phyloP scores from a whole-genome alignment of 768 basidiomycete species.

The Scleroderma citrinum region DNA sequence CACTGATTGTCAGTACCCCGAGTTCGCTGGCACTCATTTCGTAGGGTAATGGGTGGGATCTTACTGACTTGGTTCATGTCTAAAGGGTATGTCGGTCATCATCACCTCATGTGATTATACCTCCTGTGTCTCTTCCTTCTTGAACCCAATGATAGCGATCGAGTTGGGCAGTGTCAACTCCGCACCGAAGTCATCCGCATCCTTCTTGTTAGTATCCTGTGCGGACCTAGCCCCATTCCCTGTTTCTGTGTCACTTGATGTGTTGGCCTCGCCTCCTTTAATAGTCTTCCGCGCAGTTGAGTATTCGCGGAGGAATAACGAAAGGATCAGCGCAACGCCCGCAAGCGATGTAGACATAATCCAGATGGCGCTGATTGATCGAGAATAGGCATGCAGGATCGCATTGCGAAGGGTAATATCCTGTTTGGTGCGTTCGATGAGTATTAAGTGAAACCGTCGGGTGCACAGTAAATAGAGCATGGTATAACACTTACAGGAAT shows the following conservation, averaged over 20 bases:
- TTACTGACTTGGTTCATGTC: too few species aligned
- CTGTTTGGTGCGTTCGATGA: constrained; percentile 26
- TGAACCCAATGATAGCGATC: neutral
- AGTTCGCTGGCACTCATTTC: too few species aligned
- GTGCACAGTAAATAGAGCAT: too few species aligned
- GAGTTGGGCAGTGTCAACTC: neutral
- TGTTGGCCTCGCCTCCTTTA: constrained; percentile 22
- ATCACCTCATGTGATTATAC: neutral
- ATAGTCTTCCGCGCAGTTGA: constrained; percentile 48
- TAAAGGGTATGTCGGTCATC: too few species aligned
- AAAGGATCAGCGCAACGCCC: constrained; percentile 44
- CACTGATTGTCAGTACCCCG: too few species aligned
- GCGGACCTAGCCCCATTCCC: neutral
- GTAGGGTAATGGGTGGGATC: too few species aligned
- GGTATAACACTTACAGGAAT: constrained; percentile 8
- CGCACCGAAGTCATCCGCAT: neutral
- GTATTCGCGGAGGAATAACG: constrained; percentile 54
- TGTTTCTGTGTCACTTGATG: constrained; percentile 27
- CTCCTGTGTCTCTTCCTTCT: neutral
- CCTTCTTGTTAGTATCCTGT: neutral
- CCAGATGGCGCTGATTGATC: constrained; percentile 61
- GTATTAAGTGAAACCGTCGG: too few species aligned
- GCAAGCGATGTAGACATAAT: constrained; percentile 54
- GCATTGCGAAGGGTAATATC: constrained; percentile 42
- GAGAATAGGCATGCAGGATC: constrained; percentile 57